Evolutionary conservation across 371 early-diverging fungal genomes (phyloP).

Genomic region (Nematocida major): DNA sequence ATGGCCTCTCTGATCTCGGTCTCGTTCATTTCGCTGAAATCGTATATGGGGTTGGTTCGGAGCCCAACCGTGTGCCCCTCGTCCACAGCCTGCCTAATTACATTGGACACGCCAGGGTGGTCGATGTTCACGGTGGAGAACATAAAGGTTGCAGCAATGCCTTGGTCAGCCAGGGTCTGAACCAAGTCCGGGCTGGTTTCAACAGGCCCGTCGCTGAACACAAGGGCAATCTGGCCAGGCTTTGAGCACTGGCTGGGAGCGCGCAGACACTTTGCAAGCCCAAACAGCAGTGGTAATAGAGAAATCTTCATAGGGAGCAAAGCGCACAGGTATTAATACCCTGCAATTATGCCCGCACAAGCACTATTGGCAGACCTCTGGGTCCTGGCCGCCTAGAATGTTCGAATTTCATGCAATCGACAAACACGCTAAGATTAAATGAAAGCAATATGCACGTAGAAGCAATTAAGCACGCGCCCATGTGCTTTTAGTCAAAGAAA

Average conservation of each 20-base stretch:
- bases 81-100: conserved; percentile 50
- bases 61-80: conserved; percentile 63
- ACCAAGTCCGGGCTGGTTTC: conserved; percentile 48
- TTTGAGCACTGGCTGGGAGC: conserved; percentile 55
- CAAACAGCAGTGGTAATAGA: neutral
- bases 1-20: conserved; percentile 59
- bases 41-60: conserved; percentile 58
- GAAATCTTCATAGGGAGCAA: neutral
- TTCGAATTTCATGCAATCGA: too few species aligned
- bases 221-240: conserved; percentile 59
- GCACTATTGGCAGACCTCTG: neutral
- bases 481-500: too few species aligned
- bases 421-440: too few species aligned
- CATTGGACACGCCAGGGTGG: conserved; percentile 13
- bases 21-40: conserved; percentile 51
- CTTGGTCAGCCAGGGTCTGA: conserved; percentile 40
- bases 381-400: neutral
- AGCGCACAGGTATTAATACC: neutral
- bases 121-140: conserved; percentile 53
- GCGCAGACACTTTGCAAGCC: neutral
- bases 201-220: conserved; percentile 62
- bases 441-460: too few species aligned
- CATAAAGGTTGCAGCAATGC: conserved; percentile 56
- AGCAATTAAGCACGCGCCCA: too few species aligned
- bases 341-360: neutral